Conservation (phyloP, 805 yeast genomes). For the Jamesozyma gamospora region DNA sequence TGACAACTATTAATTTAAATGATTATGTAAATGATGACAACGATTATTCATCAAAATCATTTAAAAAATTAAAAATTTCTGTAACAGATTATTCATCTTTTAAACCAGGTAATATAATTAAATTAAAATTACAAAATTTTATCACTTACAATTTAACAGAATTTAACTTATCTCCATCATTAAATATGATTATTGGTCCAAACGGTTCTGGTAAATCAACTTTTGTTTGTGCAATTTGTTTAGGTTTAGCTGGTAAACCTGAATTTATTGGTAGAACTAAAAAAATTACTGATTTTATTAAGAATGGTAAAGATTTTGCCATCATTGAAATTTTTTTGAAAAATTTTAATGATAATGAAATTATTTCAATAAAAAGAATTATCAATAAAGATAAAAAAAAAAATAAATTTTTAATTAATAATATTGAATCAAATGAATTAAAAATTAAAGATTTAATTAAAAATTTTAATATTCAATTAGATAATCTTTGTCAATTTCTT, state of each 20-base stretch:
- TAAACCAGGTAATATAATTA: conserved; percentile 40
- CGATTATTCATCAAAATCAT: no score
- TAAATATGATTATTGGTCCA: conserved; percentile 91
- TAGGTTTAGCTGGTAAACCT: conserved; percentile 76
- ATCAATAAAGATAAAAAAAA: conserved; percentile 32
- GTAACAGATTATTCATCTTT: conserved; percentile 20
- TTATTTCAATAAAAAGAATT: conserved; percentile 36
- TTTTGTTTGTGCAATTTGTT: conserved; percentile 82
- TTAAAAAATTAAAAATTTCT: conserved; percentile 6
- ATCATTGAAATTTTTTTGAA: conserved; percentile 31
- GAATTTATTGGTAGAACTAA: conserved; percentile 61
- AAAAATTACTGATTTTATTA: conserved; percentile 57
- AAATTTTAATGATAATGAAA: conserved; percentile 7
- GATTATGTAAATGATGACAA: neutral
- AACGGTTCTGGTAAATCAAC: conserved; percentile 96
- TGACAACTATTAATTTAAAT: neutral
- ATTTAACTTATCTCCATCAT: conserved; percentile 66
- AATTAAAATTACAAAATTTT: conserved; percentile 50
- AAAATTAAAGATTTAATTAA: conserved; percentile 37
- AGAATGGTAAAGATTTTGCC: conserved; percentile 42
- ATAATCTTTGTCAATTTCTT: conserved; percentile 84
- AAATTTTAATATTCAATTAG: conserved; percentile 66
- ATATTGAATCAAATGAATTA: conserved; percentile 32
- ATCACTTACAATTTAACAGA: conserved; percentile 63
- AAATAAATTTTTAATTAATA: conserved; percentile 46